These are phyloP conservation scores for Fusarium secorum DNA, from an alignment of 2,329 filamentous ascomycete species.

Conservation along the genomic window DNA sequence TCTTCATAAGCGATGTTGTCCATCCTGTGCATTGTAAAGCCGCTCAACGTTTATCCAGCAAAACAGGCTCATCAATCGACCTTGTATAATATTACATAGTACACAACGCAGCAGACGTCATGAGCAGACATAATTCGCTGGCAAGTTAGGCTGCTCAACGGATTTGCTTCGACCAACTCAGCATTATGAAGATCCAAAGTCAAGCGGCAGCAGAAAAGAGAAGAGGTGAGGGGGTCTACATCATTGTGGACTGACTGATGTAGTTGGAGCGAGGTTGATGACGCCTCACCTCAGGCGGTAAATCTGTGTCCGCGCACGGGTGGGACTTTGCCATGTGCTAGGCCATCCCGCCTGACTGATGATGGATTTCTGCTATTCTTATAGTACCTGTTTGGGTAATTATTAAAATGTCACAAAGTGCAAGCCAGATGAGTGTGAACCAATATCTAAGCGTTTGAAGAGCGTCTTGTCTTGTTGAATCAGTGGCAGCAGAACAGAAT, in stretches of 20 bases:
- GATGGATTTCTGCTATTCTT: neutral
- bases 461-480: neutral
- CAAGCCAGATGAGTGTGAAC: neutral
- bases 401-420: neutral
- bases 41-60: constrained; percentile 1
- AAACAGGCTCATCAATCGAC: constrained; percentile 1
- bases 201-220: neutral
- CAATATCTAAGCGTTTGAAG: neutral
- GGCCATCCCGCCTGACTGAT: constrained; percentile 16
- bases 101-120: neutral
- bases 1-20: neutral
- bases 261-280: constrained; percentile 38
- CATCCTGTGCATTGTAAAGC: neutral
- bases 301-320: constrained; percentile 18
- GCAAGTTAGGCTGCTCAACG: neutral
- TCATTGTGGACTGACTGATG: constrained; percentile 45
- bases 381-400: neutral
- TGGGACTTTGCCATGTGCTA: constrained; percentile 32
- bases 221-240: constrained; percentile 28
- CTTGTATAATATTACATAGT: neutral
- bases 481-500: neutral
- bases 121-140: neutral
- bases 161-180: neutral
- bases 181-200: neutral
- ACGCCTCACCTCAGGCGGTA: constrained; percentile 37